Conservation (phyloP, 2,329 filamentous ascomycete genomes). For the Colletotrichum tofieldiae region DNA sequence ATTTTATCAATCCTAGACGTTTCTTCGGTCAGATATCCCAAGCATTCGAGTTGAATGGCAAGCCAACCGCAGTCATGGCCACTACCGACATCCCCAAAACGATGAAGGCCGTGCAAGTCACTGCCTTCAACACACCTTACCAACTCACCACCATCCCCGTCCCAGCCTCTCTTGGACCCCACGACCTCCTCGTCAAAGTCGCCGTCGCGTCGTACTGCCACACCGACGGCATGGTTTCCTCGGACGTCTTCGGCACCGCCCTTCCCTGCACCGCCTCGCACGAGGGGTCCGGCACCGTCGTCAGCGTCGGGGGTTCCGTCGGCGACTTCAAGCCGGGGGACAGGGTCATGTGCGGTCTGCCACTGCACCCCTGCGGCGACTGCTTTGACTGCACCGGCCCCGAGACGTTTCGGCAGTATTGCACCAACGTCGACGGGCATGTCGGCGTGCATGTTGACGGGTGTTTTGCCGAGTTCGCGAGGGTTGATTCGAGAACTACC, state of each 20-base stretch:
- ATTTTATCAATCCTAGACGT: background rate
- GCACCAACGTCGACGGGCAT: conserved; percentile 59
- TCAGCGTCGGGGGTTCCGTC: conserved; percentile 63
- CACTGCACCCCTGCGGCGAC: conserved; percentile 65
- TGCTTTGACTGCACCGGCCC: conserved; percentile 68
- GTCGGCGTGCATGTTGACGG: conserved; percentile 68
- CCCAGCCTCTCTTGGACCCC: conserved; percentile 45
- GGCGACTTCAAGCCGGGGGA: conserved; percentile 56
- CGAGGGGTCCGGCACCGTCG: conserved; percentile 71
- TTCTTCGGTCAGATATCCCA: too few relatives aligned
- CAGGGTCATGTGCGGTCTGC: conserved; percentile 70
- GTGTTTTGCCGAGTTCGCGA: conserved; percentile 70
- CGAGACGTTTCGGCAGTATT: conserved; percentile 69
- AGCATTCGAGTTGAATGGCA: too few relatives aligned
- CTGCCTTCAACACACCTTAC: too few relatives aligned
- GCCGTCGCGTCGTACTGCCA: conserved; percentile 75
- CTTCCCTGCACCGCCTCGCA: conserved; percentile 71
- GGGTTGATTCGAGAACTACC: conserved; percentile 58
- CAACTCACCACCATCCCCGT: too few relatives aligned
- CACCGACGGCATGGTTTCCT: conserved; percentile 71
- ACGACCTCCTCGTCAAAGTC: conserved; percentile 73
- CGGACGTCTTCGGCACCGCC: conserved; percentile 62
- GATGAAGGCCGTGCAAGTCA: too few relatives aligned
- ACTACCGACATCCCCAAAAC: too few relatives aligned
- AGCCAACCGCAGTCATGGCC: too few relatives aligned